Evolutionary conservation across 1,139 yeast genomes (phyloP), one percentile per base, ranked within the genome.

Genomic region (Yamadazyma siamensis): DNA sequence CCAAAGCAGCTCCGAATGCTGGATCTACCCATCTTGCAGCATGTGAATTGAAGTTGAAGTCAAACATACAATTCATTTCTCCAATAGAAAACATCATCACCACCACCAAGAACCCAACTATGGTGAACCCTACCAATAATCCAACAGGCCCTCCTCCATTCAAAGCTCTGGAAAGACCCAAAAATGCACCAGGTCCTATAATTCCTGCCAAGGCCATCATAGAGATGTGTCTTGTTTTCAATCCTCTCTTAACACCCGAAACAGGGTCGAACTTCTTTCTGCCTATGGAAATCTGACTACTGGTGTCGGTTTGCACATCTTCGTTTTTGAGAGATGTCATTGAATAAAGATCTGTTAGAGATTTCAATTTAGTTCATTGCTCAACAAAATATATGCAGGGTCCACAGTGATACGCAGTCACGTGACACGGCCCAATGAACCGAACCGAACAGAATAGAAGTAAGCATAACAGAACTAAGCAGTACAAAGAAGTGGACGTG

Each of bases 201-300:
- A 88, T 81, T 17, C 94, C 86, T 14, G 94, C 94, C 28, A 86
- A 66, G 22, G 94, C 85, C 43, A 86, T 83, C 80, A 81, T 72
- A 41, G 79, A 73, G 29, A 60, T 43, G 36, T 59, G 65, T 35
- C 67, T 43, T 7, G 61, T 44, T 32, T 61, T 61, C 31, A 64
- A 52, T 17, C 54, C 54, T 43, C 68, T 52, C 35, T 43, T 43
- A 25, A 46, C 44, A 9, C 49, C 49, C 6, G 41, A 23, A 7
- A 31, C 38, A 9, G 45, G 45, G 24, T 42, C 46, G 26, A 30
- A 40, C 24, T 42, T 34, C 5, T 26, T 13, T 19, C 42, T 29
- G 2, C 33, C 35, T n/a, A n/a, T n/a, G n/a, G n/a, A n/a, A 16
- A 10, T 6, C 10, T 12, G 11, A 7, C 15, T 16, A 4, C 16